phyloP scores from a whole-genome alignment of 768 basidiomycete genomes.

The Leucogyrophana mollusca region DNA sequence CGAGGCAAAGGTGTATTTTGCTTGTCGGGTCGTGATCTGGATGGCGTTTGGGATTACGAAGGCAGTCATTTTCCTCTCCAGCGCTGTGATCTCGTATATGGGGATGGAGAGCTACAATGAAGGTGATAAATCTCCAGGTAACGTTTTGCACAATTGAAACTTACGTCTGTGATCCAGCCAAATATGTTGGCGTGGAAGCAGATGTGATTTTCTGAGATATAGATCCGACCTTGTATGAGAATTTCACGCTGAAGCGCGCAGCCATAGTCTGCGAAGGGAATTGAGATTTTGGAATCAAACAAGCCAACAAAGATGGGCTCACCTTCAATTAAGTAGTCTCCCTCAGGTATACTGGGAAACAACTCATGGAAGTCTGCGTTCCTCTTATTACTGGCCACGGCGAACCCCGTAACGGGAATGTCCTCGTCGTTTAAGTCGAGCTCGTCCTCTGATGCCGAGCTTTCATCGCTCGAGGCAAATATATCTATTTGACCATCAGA shows the following conservation, averaged over 20 bases:
- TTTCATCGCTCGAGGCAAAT: slow-evolving; percentile 24
- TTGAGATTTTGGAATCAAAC: slow-evolving; percentile 4
- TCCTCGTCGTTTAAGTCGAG: slow-evolving; percentile 48
- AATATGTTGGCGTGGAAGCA: slow-evolving; percentile 99
- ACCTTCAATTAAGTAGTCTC: slow-evolving; percentile 99
- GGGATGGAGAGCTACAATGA: slow-evolving; percentile 73
- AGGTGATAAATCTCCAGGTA: slow-evolving; percentile 6
- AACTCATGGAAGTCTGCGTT: slow-evolving; percentile 96
- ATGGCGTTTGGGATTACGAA: slow-evolving; percentile 98
- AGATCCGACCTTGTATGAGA: slow-evolving; percentile 91
- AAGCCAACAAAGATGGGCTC: slow-evolving; percentile 23
- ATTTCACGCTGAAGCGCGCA: slow-evolving; percentile 97
- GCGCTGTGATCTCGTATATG: slow-evolving; percentile 78
- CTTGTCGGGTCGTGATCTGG: slow-evolving; percentile 77
- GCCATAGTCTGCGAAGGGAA: slow-evolving; percentile 74
- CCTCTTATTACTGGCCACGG: slow-evolving; percentile 91
- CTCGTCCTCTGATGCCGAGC: slow-evolving; percentile 34
- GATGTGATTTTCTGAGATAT: slow-evolving; percentile 98
- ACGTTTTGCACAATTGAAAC: slow-evolving; percentile 27
- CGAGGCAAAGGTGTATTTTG: slow-evolving; percentile 92
- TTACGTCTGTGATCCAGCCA: slow-evolving; percentile 96
- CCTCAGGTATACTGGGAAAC: slow-evolving; percentile 86
- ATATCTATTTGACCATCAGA: slow-evolving; percentile 27
- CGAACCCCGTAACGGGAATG: slow-evolving; percentile 94
- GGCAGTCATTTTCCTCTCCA: slow-evolving; percentile 98